Base-by-base conservation (phyloP, 148 eudicot genomes). In the Salicornia ramosissima region DNA sequence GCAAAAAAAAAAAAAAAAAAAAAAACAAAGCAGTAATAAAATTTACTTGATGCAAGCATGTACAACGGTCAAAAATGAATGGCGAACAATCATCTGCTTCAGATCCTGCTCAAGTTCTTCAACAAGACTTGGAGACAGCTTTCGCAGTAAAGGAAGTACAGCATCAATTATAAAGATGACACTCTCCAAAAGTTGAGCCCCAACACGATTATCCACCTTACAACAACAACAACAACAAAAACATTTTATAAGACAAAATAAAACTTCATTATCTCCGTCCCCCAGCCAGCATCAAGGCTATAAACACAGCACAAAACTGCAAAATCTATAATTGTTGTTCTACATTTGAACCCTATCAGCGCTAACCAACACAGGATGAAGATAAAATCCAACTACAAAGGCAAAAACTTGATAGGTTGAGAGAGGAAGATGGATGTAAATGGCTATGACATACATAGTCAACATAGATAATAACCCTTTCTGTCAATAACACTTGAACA, bases 21-120 rank as follows among this genome's bases (percentile, higher is more conserved):
- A 53, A 31, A 3, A 36, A 36, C 50, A 43, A n/a, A 45, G 69
- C 40, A 62, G 31, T 18, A 34, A 74, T 65, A 62, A 71, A 42
- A 65, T 29, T 74, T 87, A 94, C 98, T 87, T 94, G 86, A 90
- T 90, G 86, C 96, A 89, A 71, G 98, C 96, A 82, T 89, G 96
- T 64, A 94, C 98, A 78, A 94, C 96, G 33, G 96, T 86, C 77
- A 94, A 83, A 81, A 94, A 94, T 73, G 97, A 83, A 87, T 94
- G 98, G 10, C 97, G 98, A 75, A 88, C 95, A 71, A 94, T 94
- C 89, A 94, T 94, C 72, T 87, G 96, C 82, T 88, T 94, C 74
- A 94, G 75, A 77, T 94, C 98, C 79, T 90, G 97, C 74, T 94
- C 92, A 69, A 94, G 97, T 70, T 94, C 98, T 73, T 87, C 97